These are phyloP conservation scores for Pseudogymnoascus sp. DNA, from an alignment of 2,329 filamentous ascomycete genomes.

Conservation along the genomic window DNA sequence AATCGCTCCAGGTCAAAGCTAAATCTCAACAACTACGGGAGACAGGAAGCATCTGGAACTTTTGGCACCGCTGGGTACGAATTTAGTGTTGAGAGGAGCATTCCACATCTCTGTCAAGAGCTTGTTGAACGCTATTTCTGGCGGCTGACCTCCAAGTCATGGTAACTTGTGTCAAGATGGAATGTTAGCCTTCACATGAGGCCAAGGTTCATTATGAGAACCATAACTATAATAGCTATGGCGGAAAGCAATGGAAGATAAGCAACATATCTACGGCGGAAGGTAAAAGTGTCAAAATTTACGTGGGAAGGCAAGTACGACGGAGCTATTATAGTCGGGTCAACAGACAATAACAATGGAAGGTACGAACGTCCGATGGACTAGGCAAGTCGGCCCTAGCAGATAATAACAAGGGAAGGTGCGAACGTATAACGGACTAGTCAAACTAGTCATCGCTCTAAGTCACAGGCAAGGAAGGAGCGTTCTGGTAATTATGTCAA, in stretches of 20 bases:
- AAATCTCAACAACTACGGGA: background rate
- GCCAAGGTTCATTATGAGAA: background rate
- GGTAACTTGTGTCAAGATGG: background rate
- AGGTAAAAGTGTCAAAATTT: background rate
- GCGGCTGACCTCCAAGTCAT: background rate
- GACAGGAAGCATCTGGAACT: background rate
- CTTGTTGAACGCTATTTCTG: background rate
- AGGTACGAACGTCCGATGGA: background rate
- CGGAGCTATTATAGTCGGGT: background rate
- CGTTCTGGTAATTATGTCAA: background rate
- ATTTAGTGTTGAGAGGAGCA: background rate
- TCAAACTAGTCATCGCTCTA: background rate
- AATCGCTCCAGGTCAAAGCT: background rate
- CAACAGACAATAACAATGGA: background rate
- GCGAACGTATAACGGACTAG: background rate
- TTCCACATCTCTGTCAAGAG: background rate
- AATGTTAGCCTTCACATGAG: background rate
- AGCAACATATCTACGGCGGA: background rate
- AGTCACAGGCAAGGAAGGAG: constrained; percentile 1
- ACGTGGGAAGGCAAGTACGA: background rate
- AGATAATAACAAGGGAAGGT: background rate
- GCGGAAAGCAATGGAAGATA: background rate
- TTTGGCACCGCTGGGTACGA: background rate
- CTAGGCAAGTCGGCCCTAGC: background rate
- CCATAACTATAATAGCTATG: background rate